Conservation (phyloP, 2,329 filamentous ascomycete species). For the Fusarium zealandicum region DNA sequence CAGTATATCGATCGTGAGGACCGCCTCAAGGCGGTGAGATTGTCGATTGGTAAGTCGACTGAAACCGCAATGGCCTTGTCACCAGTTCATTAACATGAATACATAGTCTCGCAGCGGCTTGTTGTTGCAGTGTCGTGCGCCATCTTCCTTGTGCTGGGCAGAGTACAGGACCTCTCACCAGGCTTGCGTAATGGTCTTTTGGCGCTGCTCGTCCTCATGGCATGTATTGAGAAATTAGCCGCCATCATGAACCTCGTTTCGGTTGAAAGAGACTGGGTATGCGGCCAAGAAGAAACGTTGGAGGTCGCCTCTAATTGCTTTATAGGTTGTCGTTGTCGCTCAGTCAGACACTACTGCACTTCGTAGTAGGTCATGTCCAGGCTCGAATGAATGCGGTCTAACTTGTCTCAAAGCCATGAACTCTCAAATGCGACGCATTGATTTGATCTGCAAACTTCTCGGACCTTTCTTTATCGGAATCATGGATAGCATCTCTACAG, state of each 20-base stretch:
- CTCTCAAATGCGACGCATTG: slow-evolving; percentile 68
- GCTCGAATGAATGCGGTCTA: background rate
- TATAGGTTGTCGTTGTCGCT: slow-evolving; percentile 43
- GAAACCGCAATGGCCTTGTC: background rate
- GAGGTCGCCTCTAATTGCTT: slow-evolving; percentile 2
- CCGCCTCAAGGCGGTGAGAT: slow-evolving; percentile 58
- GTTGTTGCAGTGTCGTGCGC: slow-evolving; percentile 57
- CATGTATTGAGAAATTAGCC: slow-evolving; percentile 73
- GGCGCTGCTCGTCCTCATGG: slow-evolving; percentile 56
- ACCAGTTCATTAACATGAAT: slow-evolving; percentile 3
- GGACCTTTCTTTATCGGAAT: slow-evolving; percentile 64
- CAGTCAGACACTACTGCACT: slow-evolving; percentile 27
- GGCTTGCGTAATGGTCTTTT: slow-evolving; percentile 42
- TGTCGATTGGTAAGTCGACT: slow-evolving; percentile 52
- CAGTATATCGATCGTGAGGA: slow-evolving; percentile 63
- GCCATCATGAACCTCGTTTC: slow-evolving; percentile 71
- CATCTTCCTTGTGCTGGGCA: slow-evolving; percentile 49
- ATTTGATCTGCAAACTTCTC: slow-evolving; percentile 65
- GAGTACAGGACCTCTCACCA: background rate
- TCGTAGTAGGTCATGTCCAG: slow-evolving; percentile 16
- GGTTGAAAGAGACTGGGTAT: slow-evolving; percentile 75
- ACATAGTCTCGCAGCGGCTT: slow-evolving; percentile 51
- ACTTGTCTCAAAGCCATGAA: slow-evolving; percentile 53
- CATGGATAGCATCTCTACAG: slow-evolving; percentile 57
- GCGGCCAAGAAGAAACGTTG: background rate